Percentiles rank a stretch among this genome's conserved stretches.
Conservation (phyloP, 179 eudicot genomes). For the Beta lomatogona region DNA sequence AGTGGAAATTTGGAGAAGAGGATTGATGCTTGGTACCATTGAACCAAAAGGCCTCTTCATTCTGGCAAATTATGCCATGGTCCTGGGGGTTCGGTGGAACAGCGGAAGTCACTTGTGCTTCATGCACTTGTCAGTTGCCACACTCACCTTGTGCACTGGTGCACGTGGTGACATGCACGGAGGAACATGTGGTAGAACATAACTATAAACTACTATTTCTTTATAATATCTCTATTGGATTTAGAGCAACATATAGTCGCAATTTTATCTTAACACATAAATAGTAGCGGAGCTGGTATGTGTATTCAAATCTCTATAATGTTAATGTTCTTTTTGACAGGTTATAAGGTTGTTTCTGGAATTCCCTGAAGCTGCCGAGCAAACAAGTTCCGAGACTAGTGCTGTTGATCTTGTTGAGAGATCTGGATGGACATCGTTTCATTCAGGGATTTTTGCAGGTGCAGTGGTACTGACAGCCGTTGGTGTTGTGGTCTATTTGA, state of each 20-base stretch:
- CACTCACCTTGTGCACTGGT: background rate
- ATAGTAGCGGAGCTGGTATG: background rate
- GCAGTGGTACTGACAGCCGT: slow-evolving; percentile 65
- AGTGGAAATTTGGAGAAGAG: background rate
- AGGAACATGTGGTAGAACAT: background rate
- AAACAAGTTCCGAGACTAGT: slow-evolving; percentile 28
- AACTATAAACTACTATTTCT: too few relatives aligned
- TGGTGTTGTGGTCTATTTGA: slow-evolving; percentile 66
- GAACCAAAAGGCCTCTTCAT: background rate
- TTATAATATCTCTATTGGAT: too few relatives aligned
- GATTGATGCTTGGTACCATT: background rate
- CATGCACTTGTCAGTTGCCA: too few relatives aligned
- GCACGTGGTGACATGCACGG: background rate
- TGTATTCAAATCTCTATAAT: background rate
- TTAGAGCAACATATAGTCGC: background rate
- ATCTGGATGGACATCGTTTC: slow-evolving; percentile 46
- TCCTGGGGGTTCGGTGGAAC: too few relatives aligned
- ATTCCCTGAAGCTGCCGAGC: slow-evolving; percentile 47
- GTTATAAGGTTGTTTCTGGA: slow-evolving; percentile 84
- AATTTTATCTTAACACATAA: background rate
- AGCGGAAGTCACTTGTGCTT: too few relatives aligned
- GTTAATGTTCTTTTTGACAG: slow-evolving; percentile 33
- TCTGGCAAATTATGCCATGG: too few relatives aligned
- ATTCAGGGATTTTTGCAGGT: slow-evolving; percentile 65
- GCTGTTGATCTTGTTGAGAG: slow-evolving; percentile 27